Percentiles rank a stretch among this genome's conserved stretches.
Conservation (phyloP, 2,329 filamentous ascomycete genomes). For the Verruconis gallopava region DNA sequence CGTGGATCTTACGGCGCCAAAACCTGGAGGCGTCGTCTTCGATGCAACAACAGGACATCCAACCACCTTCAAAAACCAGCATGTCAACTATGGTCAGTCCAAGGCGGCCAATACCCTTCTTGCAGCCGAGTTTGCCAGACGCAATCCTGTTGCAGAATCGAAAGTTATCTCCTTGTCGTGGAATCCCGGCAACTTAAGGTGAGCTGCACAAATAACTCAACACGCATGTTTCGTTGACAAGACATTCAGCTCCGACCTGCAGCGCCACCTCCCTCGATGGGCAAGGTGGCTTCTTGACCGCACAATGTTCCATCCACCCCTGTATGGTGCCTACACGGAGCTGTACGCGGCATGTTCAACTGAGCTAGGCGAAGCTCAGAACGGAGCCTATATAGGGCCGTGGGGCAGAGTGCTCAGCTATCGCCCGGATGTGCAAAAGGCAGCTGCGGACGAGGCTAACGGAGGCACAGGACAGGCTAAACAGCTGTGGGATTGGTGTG, state of each 20-base stretch:
- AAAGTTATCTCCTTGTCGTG: conserved; percentile 8
- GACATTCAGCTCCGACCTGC: too few relatives aligned
- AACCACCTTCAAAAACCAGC: neutral
- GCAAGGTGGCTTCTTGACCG: neutral
- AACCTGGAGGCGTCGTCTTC: conserved; percentile 9
- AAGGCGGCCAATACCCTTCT: conserved; percentile 9
- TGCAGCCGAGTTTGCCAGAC: conserved; percentile 10
- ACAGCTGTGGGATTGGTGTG: conserved; percentile 10
- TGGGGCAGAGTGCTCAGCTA: conserved; percentile 9
- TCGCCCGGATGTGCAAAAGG: conserved; percentile 3
- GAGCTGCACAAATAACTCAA: too few relatives aligned
- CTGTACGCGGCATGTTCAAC: conserved; percentile 9
- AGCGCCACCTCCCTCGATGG: conserved; percentile 7
- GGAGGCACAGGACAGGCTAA: conserved; percentile 6
- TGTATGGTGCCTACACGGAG: conserved; percentile 11
- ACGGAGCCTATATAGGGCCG: conserved; percentile 8
- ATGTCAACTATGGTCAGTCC: conserved; percentile 7
- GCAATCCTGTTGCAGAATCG: conserved; percentile 6
- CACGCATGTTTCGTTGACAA: too few relatives aligned
- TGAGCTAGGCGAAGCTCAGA: conserved; percentile 4
- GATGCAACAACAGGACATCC: conserved; percentile 1
- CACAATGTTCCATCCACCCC: conserved; percentile 5
- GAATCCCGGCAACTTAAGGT: conserved; percentile 11
- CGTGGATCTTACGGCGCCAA: neutral
- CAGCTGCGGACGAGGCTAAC: conserved; percentile 2